Evolutionary conservation across 768 basidiomycete species (phyloP).

Genomic region (Termitomyces titanicus): DNA sequence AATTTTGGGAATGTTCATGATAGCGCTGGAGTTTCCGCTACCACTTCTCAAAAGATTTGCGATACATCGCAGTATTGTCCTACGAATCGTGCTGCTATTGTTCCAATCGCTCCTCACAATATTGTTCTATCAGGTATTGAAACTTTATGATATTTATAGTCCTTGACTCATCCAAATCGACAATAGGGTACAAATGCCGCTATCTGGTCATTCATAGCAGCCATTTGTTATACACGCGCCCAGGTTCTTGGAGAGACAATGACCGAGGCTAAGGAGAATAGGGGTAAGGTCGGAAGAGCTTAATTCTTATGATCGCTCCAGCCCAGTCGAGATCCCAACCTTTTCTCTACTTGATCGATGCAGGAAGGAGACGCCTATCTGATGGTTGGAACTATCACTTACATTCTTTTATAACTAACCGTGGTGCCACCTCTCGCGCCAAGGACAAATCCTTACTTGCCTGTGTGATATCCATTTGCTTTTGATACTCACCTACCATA

Average conservation of each 20-base stretch:
- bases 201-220: slow-evolving; percentile 75
- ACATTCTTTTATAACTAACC: slow-evolving; percentile 14
- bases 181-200: slow-evolving; percentile 81
- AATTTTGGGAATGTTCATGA: slow-evolving; percentile 50
- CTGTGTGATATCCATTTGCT: neutral
- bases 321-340: neutral
- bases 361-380: neutral
- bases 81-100: slow-evolving; percentile 60
- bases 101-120: slow-evolving; percentile 60
- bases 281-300: slow-evolving; percentile 53
- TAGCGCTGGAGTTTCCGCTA: slow-evolving; percentile 72
- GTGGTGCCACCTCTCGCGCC: slow-evolving; percentile 3
- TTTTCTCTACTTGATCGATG: neutral
- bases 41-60: slow-evolving; percentile 51
- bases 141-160: neutral
- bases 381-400: slow-evolving; percentile 24
- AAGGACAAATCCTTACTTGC: neutral
- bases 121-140: slow-evolving; percentile 72
- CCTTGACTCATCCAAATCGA: neutral
- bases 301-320: slow-evolving; percentile 27
- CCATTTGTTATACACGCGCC: slow-evolving; percentile 64
- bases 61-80: slow-evolving; percentile 61
- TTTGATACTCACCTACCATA: slow-evolving; percentile 7
- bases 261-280: slow-evolving; percentile 60
- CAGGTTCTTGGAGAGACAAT: slow-evolving; percentile 66